Conservation (phyloP, 768 basidiomycete genomes). For the Gautieria morchelliformis region DNA sequence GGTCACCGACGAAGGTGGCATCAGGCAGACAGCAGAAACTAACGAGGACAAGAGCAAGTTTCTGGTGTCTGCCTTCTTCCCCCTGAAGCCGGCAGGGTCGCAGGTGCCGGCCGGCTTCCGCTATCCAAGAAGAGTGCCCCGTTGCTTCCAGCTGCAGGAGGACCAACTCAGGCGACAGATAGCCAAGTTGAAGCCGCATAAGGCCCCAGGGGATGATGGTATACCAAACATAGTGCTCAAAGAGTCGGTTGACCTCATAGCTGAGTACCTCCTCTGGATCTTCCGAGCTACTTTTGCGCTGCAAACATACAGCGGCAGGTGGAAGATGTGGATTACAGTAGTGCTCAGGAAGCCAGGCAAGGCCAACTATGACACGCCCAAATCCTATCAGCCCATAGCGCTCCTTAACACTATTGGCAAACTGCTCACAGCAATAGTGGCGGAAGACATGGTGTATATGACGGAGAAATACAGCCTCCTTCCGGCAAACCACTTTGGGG, state of each 20-base stretch:
- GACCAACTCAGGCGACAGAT: slow-evolving; percentile 10
- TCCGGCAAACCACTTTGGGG: too few species aligned
- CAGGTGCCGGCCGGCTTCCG: background rate
- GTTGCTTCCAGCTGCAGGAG: slow-evolving; percentile 17
- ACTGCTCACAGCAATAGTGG: slow-evolving; percentile 15
- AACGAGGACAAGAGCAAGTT: too few species aligned
- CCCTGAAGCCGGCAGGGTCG: too few species aligned
- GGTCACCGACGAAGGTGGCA: too few species aligned
- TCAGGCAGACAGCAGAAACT: too few species aligned
- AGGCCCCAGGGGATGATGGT: background rate
- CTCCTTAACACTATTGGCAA: slow-evolving; percentile 26
- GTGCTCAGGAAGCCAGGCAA: slow-evolving; percentile 28
- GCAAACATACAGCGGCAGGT: slow-evolving; percentile 18
- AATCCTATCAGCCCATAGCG: too few species aligned
- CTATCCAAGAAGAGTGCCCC: background rate
- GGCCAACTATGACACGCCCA: too few species aligned
- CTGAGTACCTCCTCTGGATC: slow-evolving; percentile 7
- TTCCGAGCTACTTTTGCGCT: slow-evolving; percentile 22
- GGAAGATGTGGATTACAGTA: slow-evolving; percentile 21
- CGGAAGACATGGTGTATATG: too few species aligned
- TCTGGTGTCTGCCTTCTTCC: too few species aligned
- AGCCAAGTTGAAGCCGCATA: background rate
- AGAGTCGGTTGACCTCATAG: background rate
- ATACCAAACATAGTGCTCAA: background rate
- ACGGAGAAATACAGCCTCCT: slow-evolving; percentile 23